Evolutionary conservation across 1,284 basidiomycete genomes (phyloP).

Genomic region (Schizophyllum commune): DNA sequence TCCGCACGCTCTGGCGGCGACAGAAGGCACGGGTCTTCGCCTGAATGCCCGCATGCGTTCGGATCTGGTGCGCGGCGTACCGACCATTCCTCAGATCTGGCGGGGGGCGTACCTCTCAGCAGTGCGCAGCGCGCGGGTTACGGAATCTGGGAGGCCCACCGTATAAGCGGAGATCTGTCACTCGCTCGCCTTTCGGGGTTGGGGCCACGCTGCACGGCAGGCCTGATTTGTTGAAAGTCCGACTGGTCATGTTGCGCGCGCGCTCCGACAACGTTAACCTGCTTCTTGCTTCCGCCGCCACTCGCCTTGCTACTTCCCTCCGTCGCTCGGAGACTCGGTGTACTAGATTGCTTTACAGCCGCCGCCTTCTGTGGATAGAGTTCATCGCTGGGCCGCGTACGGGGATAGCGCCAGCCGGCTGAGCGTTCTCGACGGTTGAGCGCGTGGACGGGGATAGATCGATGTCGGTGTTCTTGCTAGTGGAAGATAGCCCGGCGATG

Average conservation of each 20-base stretch:
- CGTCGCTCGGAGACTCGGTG: not conserved
- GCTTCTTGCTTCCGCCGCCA: not conserved
- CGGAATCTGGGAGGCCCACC: not conserved
- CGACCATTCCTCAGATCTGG: not conserved
- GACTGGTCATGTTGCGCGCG: not conserved
- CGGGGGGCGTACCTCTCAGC: not conserved
- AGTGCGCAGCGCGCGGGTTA: not conserved
- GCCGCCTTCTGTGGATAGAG: no score
- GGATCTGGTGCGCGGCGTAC: not conserved
- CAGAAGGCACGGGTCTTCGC: not conserved
- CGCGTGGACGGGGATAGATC: not conserved
- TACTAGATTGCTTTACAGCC: not conserved
- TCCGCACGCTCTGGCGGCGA: not conserved
- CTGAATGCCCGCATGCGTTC: not conserved
- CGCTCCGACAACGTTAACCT: no score
- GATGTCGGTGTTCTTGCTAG: not conserved
- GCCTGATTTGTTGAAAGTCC: not conserved
- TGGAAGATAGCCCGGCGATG: not conserved
- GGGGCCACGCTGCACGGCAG: not conserved
- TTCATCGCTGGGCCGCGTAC: no score
- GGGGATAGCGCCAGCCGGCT: not conserved
- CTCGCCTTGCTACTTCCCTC: not conserved
- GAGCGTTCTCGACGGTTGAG: not conserved
- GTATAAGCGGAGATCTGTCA: no score
- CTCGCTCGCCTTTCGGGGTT: not conserved